Base-by-base conservation (phyloP, 1,284 basidiomycete genomes). In the Cutaneotrichosporon dermatis region DNA sequence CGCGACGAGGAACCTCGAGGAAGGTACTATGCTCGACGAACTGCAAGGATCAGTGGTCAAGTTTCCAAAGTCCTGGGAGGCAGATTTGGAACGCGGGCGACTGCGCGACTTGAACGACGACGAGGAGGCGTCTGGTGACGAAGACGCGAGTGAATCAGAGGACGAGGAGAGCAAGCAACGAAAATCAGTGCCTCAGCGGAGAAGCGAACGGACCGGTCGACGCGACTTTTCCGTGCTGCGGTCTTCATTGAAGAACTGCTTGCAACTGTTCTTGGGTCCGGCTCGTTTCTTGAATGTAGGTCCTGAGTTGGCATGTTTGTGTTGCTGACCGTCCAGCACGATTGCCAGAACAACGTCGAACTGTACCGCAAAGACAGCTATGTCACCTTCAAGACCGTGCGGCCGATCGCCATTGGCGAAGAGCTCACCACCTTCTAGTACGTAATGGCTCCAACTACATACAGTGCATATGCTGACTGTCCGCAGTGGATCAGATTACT, bases 201-300 rank as follows among this genome's bases (percentile, higher is more conserved):
- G 75, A 55, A 72, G 72, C 51, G 68, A 67, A 54, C 58, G 73
- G 25, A 73, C 68, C 9, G 69, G 70, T 46, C 64, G 75, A 44
- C 60, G 76, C 40, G 77, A 77, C 55, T 78, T 77, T 51, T 76
- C 73, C 56, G 74, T 79, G 15, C 69, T 79, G 55, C 72, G 71
- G 64, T 75, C 72, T 7, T 68, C 70, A 16, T 53, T 71, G 40
- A 70, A 73, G 54, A 58, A 68, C 51, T 72, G 74, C 41, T 69
- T 68, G 48, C 72, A 74, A 65, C 67, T 79, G 10, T 79, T 76
- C 63, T 68, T 79, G 2, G 77, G 77, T n/a, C 76, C 77, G 0
- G 77, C 76, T 0, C 66, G 76, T 25, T 79, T 79, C 52, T 59
- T 79, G 44, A 79, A 79, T 59, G 76, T 77, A 56, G 61, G 74